Percentiles rank a stretch among this genome's conserved stretches.
Conservation (phyloP, 768 basidiomycete species). For the Sarcodon aspratus region DNA sequence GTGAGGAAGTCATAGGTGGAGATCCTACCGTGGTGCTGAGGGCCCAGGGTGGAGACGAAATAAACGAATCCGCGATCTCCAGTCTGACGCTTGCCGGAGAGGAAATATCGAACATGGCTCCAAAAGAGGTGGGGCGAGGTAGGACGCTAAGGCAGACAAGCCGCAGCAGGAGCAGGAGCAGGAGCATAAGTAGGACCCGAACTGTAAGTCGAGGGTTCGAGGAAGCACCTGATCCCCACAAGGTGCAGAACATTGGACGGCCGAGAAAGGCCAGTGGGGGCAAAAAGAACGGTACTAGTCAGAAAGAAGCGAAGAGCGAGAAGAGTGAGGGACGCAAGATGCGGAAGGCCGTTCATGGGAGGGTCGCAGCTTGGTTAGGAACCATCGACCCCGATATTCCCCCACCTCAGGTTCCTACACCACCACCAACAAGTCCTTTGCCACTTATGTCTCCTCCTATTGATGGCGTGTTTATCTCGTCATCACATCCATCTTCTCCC, state of each 20-base stretch:
- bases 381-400: slow-evolving; percentile 47
- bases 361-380: slow-evolving; percentile 73
- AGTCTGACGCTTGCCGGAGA: slow-evolving; percentile 29
- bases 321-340: slow-evolving; percentile 20
- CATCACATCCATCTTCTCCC: not conserved
- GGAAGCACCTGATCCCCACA: slow-evolving; percentile 1
- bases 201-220: not conserved
- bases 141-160: slow-evolving; percentile 4
- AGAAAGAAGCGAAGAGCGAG: not conserved
- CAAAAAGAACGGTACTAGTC: slow-evolving; percentile 1
- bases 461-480: not conserved
- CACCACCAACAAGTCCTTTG: slow-evolving; percentile 7
- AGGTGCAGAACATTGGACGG: slow-evolving; percentile 8
- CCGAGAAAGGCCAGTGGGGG: slow-evolving; percentile 16
- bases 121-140: slow-evolving; percentile 2
- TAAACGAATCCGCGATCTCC: slow-evolving; percentile 36
- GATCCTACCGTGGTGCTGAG: not conserved
- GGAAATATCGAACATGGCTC: slow-evolving; percentile 4
- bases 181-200: not conserved
- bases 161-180: not conserved
- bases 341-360: slow-evolving; percentile 44
- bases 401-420: slow-evolving; percentile 24
- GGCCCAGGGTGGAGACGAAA: slow-evolving; percentile 8
- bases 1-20: not conserved
- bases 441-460: not conserved